Percentiles rank a stretch among this genome's conserved stretches.
These are phyloP conservation scores for Sindora glabra DNA, from an alignment of 306 rosid species.

Conservation along the genomic window DNA sequence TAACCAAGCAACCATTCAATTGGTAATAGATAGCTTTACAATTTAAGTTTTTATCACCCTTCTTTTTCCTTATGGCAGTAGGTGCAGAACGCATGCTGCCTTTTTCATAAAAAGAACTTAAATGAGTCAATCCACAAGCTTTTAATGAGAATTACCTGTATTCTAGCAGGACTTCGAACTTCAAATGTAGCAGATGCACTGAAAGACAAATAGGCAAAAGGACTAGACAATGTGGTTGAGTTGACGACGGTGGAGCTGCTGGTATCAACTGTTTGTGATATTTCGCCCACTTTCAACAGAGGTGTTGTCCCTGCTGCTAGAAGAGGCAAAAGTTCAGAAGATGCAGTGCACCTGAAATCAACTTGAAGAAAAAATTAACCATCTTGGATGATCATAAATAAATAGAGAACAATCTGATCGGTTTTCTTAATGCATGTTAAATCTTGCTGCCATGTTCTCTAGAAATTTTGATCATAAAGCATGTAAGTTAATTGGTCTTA, in stretches of 20 bases:
- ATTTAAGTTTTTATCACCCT: background rate
- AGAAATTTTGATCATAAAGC: no score
- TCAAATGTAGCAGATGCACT: conserved; percentile 88
- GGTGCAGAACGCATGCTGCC: background rate
- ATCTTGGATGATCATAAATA: background rate
- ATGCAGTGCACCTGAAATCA: conserved; percentile 78
- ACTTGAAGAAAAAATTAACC: conserved; percentile 3
- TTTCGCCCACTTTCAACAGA: conserved; percentile 65
- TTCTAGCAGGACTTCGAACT: conserved; percentile 79
- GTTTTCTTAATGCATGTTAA: background rate
- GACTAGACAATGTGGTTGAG: conserved; percentile 61
- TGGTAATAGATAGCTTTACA: background rate
- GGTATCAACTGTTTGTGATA: conserved; percentile 64
- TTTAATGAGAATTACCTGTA: conserved; percentile 60
- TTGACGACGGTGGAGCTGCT: conserved; percentile 45
- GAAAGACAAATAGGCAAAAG: conserved; percentile 57
- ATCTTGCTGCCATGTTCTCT: background rate
- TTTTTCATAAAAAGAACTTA: background rate
- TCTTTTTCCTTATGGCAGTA: background rate
- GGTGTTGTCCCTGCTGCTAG: conserved; percentile 75
- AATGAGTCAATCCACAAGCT: background rate
- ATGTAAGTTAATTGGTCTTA: no score
- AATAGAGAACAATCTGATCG: background rate
- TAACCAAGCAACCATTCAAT: background rate
- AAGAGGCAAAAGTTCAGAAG: conserved; percentile 87